phyloP scores from a whole-genome alignment of 2,329 filamentous ascomycete species.

The Penicillium sp. region DNA sequence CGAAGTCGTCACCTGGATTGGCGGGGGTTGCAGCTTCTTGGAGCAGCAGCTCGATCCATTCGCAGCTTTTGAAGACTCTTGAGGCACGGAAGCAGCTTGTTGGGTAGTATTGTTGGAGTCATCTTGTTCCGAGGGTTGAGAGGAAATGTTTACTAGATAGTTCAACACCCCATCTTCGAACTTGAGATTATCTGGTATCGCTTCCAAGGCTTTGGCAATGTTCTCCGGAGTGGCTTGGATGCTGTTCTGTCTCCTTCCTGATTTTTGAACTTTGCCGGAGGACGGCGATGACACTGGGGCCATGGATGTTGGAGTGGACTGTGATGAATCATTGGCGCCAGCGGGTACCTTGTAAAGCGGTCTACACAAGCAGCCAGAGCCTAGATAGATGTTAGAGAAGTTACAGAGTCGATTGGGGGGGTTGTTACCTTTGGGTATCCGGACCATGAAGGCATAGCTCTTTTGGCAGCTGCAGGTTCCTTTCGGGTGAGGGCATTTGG shows the following conservation, averaged over 20 bases:
- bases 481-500: conserved; percentile 50
- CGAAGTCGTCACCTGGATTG: conserved; percentile 3
- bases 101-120: not conserved
- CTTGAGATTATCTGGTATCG: conserved; percentile 28
- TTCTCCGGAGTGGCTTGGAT: conserved; percentile 38
- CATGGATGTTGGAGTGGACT: conserved; percentile 17
- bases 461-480: conserved; percentile 45
- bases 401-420: not conserved
- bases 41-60: conserved; percentile 29
- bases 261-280: conserved; percentile 40
- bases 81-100: not conserved
- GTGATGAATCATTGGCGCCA: conserved; percentile 13
- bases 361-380: conserved; percentile 44
- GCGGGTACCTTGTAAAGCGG: conserved; percentile 43
- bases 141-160: conserved; percentile 11
- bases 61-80: not conserved
- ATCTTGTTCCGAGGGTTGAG: conserved; percentile 12
- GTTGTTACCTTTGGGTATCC: conserved; percentile 45
- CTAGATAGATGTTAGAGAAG: conserved; percentile 26
- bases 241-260: conserved; percentile 34
- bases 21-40: conserved; percentile 12
- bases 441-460: conserved; percentile 47
- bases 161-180: conserved; percentile 19
- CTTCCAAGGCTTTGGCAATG: conserved; percentile 36
- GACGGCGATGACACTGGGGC: conserved; percentile 25